Conservation (phyloP, 1,284 basidiomycete species). For the Leccinum pallidistipes region DNA sequence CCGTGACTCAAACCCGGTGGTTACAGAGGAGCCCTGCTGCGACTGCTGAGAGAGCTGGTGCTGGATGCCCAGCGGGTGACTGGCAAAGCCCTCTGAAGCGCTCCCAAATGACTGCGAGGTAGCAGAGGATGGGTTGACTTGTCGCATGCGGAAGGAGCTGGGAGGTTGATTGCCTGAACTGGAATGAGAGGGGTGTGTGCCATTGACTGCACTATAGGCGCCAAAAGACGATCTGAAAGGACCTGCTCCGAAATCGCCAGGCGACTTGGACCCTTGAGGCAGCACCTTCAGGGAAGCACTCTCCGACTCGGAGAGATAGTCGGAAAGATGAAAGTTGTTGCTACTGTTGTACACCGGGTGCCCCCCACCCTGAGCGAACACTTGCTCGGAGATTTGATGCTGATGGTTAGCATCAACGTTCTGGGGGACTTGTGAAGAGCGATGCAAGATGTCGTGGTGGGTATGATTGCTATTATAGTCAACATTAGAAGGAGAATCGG, state of each 20-base stretch:
- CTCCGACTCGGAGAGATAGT: constrained; percentile 40
- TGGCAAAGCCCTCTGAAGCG: constrained; percentile 24
- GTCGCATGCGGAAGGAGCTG: constrained; percentile 36
- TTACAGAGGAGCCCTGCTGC: constrained; percentile 28
- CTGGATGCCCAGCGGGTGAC: constrained; percentile 33
- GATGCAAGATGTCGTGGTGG: constrained; percentile 37
- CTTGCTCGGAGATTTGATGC: constrained; percentile 34
- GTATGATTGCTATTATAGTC: constrained; percentile 34
- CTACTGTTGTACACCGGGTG: constrained; percentile 51
- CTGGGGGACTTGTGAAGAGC: constrained; percentile 38
- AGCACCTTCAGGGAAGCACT: constrained; percentile 40
- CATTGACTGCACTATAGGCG: constrained; percentile 36
- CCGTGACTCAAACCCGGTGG: constrained; percentile 32
- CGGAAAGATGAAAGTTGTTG: constrained; percentile 39
- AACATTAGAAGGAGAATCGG: constrained; percentile 51
- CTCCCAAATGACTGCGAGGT: constrained; percentile 28
- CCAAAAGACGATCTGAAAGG: constrained; percentile 38
- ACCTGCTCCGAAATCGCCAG: constrained; percentile 41
- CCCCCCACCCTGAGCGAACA: constrained; percentile 30
- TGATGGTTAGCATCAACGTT: constrained; percentile 34
- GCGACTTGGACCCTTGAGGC: constrained; percentile 39
- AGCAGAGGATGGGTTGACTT: constrained; percentile 20
- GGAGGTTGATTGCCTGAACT: constrained; percentile 29
- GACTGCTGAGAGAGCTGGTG: constrained; percentile 41
- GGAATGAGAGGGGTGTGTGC: constrained; percentile 24